A percentile compares a stretch with the other conserved stretches of the same genome.
These are phyloP conservation scores for Drosera capensis DNA, from an alignment of 148 eudicot species.

Conservation along the genomic window DNA sequence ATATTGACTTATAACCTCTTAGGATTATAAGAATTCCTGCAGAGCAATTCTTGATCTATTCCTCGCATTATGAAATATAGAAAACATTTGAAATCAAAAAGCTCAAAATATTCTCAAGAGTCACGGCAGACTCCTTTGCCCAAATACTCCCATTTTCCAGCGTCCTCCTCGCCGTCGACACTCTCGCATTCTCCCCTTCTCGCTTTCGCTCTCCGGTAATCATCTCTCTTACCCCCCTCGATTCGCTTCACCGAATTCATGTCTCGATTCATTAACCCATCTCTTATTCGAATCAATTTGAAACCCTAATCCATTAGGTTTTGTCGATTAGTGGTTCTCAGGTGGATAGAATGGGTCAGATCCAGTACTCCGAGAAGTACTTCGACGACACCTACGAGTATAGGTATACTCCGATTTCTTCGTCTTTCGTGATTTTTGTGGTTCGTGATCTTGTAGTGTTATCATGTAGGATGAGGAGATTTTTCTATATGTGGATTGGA, in stretches of 20 bases:
- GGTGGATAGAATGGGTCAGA: constrained; percentile 5
- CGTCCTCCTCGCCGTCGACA: neutral
- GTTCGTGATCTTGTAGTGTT: neutral
- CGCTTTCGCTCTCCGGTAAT: constrained; percentile 1
- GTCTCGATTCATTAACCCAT: neutral
- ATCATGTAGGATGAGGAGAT: no score
- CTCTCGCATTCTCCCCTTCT: neutral
- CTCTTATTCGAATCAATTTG: neutral
- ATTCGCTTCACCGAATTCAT: neutral
- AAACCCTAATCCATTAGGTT: neutral
- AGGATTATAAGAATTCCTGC: no score
- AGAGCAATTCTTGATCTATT: no score
- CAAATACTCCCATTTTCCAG: no score
- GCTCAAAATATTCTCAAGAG: no score
- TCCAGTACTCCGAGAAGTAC: constrained; percentile 10
- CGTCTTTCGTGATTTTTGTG: neutral
- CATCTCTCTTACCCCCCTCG: neutral
- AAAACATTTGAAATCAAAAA: no score
- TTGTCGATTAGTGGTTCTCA: neutral
- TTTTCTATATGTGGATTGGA: no score
- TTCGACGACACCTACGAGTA: constrained; percentile 7
- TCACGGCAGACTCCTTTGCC: no score
- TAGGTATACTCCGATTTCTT: constrained; percentile 1
- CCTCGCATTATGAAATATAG: no score
- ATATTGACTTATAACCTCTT: no score